Percentiles rank a stretch among this genome's conserved stretches.
Evolutionary conservation across 2,329 filamentous ascomycete genomes (phyloP).

Genomic region (Alternaria brassicae): DNA sequence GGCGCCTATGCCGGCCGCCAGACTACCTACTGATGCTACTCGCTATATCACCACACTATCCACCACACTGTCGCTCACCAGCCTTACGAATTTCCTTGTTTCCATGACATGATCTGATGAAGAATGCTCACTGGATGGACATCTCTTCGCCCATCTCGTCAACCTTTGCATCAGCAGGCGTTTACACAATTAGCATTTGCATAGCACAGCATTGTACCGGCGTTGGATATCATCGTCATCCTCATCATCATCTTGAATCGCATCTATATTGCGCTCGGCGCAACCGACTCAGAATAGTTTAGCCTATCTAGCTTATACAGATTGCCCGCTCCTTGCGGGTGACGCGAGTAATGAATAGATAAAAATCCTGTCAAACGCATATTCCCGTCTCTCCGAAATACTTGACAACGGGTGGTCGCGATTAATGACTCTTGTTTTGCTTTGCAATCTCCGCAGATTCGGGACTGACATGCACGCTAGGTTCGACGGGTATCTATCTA

Average conservation of each 20-base stretch:
- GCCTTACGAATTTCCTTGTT: conserved; percentile 26
- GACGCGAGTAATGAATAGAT: conserved; percentile 23
- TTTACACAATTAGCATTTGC: conserved; percentile 16
- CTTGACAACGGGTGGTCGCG: conserved; percentile 13
- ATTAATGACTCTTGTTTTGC: neutral
- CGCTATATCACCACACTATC: conserved; percentile 32
- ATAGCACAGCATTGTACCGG: conserved; percentile 14
- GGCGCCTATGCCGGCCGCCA: conserved; percentile 38
- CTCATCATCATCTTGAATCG: conserved; percentile 4
- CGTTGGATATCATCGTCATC: conserved; percentile 13
- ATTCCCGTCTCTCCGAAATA: conserved; percentile 3
- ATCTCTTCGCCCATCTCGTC: conserved; percentile 16
- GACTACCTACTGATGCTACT: conserved; percentile 41
- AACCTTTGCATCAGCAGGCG: conserved; percentile 12
- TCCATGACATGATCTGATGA: conserved; percentile 18
- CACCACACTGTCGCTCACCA: conserved; percentile 35
- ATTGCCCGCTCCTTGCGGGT: conserved; percentile 6
- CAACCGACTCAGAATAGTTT: conserved; percentile 2
- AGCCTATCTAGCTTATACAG: conserved; percentile 1
- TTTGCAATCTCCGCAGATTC: conserved; percentile 21
- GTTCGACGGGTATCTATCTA: conserved; percentile 17
- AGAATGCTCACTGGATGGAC: conserved; percentile 20
- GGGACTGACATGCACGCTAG: conserved; percentile 13
- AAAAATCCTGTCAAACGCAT: conserved; percentile 2
- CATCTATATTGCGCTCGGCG: conserved; percentile 8